A percentile compares a stretch with the other conserved stretches of the same genome.
These are phyloP conservation scores for Coniferiporia weirii DNA, from an alignment of 1,284 basidiomycete species.

Conservation along the genomic window DNA sequence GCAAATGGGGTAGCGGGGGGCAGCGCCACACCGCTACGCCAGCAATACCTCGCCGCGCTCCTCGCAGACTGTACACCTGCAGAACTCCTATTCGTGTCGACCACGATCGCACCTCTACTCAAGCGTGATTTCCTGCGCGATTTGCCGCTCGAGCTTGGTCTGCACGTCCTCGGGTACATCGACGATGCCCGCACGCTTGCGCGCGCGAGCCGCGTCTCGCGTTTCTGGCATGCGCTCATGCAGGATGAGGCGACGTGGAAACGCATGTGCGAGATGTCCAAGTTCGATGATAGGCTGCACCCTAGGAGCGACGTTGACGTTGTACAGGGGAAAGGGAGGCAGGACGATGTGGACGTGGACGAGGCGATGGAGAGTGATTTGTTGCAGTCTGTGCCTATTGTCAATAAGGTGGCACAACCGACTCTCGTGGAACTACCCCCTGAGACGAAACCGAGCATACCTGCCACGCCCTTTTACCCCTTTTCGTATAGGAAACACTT, in stretches of 20 bases:
- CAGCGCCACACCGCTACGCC: slow-evolving; percentile 34
- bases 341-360: slow-evolving; percentile 5
- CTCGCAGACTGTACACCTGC: slow-evolving; percentile 62
- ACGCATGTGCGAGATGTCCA: slow-evolving; percentile 63
- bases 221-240: slow-evolving; percentile 74
- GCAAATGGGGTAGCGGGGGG: slow-evolving; percentile 25
- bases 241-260: slow-evolving; percentile 85
- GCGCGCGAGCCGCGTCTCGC: slow-evolving; percentile 69
- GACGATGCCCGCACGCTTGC: slow-evolving; percentile 78
- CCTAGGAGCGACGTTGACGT: slow-evolving; percentile 4
- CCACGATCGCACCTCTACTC: slow-evolving; percentile 72
- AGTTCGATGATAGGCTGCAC: slow-evolving; percentile 36
- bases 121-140: slow-evolving; percentile 83
- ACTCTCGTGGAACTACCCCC: slow-evolving; percentile 2
- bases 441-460: neutral
- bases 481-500: slow-evolving; percentile 72
- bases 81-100: slow-evolving; percentile 78
- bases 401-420: slow-evolving; percentile 1
- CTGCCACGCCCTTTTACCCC: neutral
- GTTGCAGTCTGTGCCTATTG: neutral
- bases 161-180: slow-evolving; percentile 80
- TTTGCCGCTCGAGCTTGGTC: slow-evolving; percentile 79
- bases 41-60: slow-evolving; percentile 58
- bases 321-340: neutral
- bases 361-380: neutral